A percentile compares a stretch with the other conserved stretches of the same genome.
Evolutionary conservation across 345 rosid genomes (phyloP).

Genomic region (Excoecaria cochinchinensis): DNA sequence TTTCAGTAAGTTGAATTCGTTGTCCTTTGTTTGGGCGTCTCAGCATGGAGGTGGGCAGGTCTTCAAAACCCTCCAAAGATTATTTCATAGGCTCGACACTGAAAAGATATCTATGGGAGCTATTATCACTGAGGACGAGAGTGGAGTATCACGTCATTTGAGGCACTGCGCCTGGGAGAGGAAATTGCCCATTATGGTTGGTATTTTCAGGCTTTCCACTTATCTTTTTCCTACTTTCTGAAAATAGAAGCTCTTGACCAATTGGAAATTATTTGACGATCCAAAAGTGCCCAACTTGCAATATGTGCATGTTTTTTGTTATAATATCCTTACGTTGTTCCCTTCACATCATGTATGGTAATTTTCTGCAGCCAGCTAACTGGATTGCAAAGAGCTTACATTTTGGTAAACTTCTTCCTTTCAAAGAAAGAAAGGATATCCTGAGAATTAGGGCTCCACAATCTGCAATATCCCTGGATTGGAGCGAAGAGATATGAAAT

Average conservation of each 20-base stretch:
- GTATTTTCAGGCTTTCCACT: constrained; percentile 8
- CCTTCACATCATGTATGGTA: neutral
- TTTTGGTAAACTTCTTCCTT: constrained; percentile 40
- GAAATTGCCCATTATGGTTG: constrained; percentile 53
- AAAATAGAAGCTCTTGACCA: neutral
- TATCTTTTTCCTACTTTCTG: neutral
- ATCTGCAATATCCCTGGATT: constrained; percentile 20
- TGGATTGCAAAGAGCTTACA: constrained; percentile 55
- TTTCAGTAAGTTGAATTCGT: neutral
- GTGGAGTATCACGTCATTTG: constrained; percentile 53
- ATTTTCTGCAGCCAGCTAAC: constrained; percentile 38
- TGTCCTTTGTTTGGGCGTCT: constrained; percentile 9
- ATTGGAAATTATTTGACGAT: neutral
- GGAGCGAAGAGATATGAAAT: constrained; percentile 48
- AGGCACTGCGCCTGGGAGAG: constrained; percentile 56
- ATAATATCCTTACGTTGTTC: neutral
- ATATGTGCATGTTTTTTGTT: neutral
- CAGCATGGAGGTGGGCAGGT: constrained; percentile 68
- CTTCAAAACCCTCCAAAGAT: constrained; percentile 47
- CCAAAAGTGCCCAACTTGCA: neutral
- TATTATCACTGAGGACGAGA: constrained; percentile 49
- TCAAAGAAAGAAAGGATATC: constrained; percentile 14
- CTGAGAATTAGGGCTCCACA: constrained; percentile 7
- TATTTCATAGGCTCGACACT: constrained; percentile 40
- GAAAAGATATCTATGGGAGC: constrained; percentile 41